phyloP scores from a whole-genome alignment of 1,284 basidiomycete species.

The Ceratobasidium sp. region DNA sequence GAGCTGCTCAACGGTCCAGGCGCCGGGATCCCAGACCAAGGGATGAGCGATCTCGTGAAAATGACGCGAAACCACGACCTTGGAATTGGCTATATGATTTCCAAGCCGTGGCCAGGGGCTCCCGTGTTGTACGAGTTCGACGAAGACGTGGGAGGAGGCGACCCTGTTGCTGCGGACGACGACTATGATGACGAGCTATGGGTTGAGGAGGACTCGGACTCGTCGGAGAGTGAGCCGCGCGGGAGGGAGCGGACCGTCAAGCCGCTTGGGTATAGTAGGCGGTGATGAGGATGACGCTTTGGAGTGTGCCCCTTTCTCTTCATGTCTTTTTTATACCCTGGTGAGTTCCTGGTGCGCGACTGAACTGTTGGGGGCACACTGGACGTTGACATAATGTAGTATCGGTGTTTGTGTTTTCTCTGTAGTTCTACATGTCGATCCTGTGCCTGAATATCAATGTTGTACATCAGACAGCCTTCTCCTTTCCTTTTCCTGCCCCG shows the following conservation, averaged over 20 bases:
- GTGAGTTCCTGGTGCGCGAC: slow-evolving; percentile 2
- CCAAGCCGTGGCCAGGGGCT: slow-evolving; percentile 33
- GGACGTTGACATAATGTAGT: slow-evolving; percentile 4
- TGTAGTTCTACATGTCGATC: slow-evolving; percentile 29
- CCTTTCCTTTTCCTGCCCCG: slow-evolving; percentile 51
- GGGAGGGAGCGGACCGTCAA: slow-evolving; percentile 29
- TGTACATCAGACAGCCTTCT: slow-evolving; percentile 30
- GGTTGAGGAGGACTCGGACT: slow-evolving; percentile 21
- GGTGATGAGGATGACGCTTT: background rate
- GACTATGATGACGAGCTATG: slow-evolving; percentile 16
- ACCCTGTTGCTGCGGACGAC: background rate
- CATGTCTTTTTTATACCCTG: slow-evolving; percentile 4
- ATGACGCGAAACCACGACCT: slow-evolving; percentile 82
- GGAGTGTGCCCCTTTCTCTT: too few relatives aligned
- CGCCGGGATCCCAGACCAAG: slow-evolving; percentile 61
- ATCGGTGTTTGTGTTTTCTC: slow-evolving; percentile 11
- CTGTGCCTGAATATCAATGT: slow-evolving; percentile 12
- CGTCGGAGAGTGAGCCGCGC: slow-evolving; percentile 30
- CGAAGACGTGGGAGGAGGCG: slow-evolving; percentile 23
- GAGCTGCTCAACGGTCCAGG: slow-evolving; percentile 66
- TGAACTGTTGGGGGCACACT: background rate
- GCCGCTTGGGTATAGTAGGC: slow-evolving; percentile 18
- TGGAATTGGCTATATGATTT: slow-evolving; percentile 69
- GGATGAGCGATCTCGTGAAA: slow-evolving; percentile 75
- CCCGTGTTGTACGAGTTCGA: slow-evolving; percentile 40